phyloP scores from a whole-genome alignment of 352 stramenopile species.

The Phytophthora uliginosa region DNA sequence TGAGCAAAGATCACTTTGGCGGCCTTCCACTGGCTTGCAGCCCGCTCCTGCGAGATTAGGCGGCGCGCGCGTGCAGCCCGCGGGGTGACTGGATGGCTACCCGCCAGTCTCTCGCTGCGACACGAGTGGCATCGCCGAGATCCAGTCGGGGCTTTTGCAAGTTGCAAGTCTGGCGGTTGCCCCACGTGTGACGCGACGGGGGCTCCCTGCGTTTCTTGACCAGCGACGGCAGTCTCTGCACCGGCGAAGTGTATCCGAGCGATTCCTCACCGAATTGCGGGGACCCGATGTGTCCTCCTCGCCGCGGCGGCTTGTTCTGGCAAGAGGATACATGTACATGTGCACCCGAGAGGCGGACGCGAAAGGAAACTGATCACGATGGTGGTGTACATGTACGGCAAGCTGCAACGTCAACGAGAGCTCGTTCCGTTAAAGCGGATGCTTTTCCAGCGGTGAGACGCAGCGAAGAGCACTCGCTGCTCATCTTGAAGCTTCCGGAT shows the following conservation, averaged over 20 bases:
- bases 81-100: constrained; percentile 24
- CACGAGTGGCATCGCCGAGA: constrained; percentile 27
- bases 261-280: constrained; percentile 26
- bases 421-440: constrained; percentile 37
- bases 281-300: constrained; percentile 22
- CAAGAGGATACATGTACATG: constrained; percentile 20
- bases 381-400: not conserved
- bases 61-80: not conserved
- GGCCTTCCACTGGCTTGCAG: constrained; percentile 17
- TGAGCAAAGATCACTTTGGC: constrained; percentile 6
- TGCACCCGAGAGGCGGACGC: constrained; percentile 10
- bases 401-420: constrained; percentile 22
- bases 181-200: constrained; percentile 36
- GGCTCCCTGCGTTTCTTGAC: constrained; percentile 28
- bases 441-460: constrained; percentile 40
- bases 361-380: constrained; percentile 43
- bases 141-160: constrained; percentile 13
- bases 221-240: constrained; percentile 30
- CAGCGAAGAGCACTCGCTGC: constrained; percentile 17
- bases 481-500: constrained; percentile 37
- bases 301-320: not conserved
- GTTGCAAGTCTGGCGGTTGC: constrained; percentile 25
- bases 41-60: constrained; percentile 27
- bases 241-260: constrained; percentile 11
- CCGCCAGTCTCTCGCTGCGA: constrained; percentile 19